Conservation (phyloP, 805 yeast genomes). For the Lachancea quebecensis region DNA sequence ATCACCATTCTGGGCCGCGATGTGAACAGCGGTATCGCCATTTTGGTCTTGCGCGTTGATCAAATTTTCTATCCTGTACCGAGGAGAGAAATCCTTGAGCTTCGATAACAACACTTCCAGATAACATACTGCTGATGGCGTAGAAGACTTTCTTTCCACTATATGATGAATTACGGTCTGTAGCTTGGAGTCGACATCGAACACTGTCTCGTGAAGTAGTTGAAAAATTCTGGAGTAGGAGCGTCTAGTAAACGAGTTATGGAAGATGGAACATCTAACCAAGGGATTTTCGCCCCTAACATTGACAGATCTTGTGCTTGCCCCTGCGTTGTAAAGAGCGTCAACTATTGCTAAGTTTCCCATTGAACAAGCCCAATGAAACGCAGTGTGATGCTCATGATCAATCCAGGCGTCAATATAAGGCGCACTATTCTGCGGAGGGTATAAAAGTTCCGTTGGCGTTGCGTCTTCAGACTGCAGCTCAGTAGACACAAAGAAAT, state of each 20-base stretch:
- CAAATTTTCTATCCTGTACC: slow-evolving; percentile 51
- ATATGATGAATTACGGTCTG: slow-evolving; percentile 85
- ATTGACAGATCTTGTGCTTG: slow-evolving; percentile 49
- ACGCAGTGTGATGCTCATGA: slow-evolving; percentile 88
- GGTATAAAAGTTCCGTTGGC: slow-evolving; percentile 24
- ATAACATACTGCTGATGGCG: slow-evolving; percentile 79
- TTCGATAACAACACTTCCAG: slow-evolving; percentile 69
- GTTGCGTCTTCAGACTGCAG: slow-evolving; percentile 20
- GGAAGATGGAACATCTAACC: slow-evolving; percentile 76
- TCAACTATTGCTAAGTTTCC: slow-evolving; percentile 77
- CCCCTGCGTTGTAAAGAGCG: slow-evolving; percentile 67
- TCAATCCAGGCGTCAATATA: slow-evolving; percentile 71
- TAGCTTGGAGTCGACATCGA: slow-evolving; percentile 64
- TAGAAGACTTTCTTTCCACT: slow-evolving; percentile 60
- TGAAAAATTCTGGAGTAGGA: slow-evolving; percentile 76
- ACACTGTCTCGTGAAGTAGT: slow-evolving; percentile 66
- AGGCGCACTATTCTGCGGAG: slow-evolving; percentile 31
- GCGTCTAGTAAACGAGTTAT: slow-evolving; percentile 76
- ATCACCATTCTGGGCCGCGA: slow-evolving; percentile 72
- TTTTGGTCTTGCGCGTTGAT: slow-evolving; percentile 62
- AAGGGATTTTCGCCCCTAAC: slow-evolving; percentile 81
- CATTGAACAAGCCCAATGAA: slow-evolving; percentile 98
- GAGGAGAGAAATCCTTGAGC: slow-evolving; percentile 55
- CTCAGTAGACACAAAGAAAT: slow-evolving; percentile 31
- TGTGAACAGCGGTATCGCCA: slow-evolving; percentile 87